Conservation (phyloP, 306 rosid genomes). For the Biancaea sappan region DNA sequence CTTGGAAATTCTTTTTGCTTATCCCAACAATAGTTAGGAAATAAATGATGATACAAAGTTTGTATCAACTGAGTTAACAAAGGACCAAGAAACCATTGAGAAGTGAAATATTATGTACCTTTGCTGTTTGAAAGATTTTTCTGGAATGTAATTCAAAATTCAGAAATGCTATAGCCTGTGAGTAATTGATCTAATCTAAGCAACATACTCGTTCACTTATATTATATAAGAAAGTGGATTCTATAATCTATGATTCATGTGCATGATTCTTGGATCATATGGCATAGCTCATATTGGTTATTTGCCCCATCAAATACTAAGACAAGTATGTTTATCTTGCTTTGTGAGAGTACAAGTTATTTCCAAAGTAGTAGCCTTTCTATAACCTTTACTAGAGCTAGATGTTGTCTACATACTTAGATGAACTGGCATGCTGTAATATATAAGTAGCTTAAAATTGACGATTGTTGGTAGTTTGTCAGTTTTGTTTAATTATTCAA, state of each 20-base stretch:
- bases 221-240: not conserved
- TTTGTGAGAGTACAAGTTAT: slow-evolving; percentile 2
- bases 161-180: not conserved
- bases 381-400: not conserved
- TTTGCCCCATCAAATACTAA: not conserved
- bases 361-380: not conserved
- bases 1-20: not conserved
- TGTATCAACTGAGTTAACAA: slow-evolving; percentile 5
- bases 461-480: not conserved
- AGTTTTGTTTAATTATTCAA: slow-evolving; percentile 10
- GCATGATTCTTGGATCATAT: not conserved
- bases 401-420: slow-evolving; percentile 7
- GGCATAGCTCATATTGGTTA: not conserved
- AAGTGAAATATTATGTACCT: not conserved
- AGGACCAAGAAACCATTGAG: not conserved
- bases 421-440: not conserved
- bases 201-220: not conserved
- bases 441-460: slow-evolving; percentile 1
- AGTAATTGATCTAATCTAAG: slow-evolving; percentile 11
- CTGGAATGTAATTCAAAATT: not conserved
- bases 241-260: not conserved
- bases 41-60: not conserved
- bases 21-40: not conserved
- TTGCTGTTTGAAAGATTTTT: slow-evolving; percentile 2
- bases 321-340: not conserved